Conservation (phyloP, 2,329 filamentous ascomycete genomes). For the Aspergillus cejpii region DNA sequence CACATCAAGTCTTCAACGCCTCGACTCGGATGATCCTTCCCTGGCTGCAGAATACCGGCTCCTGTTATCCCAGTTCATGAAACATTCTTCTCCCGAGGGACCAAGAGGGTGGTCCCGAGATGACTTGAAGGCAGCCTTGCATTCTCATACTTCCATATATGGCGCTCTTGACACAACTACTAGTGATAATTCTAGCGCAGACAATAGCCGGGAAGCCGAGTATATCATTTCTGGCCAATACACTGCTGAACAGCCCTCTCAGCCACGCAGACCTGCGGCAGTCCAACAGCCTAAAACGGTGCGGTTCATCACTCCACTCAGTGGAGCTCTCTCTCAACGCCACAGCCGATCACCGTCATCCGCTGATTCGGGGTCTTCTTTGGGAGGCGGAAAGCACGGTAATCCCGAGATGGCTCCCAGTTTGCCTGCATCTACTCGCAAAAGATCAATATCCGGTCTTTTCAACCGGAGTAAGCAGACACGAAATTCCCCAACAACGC, state of each 20-base stretch:
- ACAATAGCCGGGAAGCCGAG: too few species aligned
- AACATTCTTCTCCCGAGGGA: conserved; percentile 7
- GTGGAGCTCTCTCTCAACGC: too few species aligned
- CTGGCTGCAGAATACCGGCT: conserved; percentile 18
- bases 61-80: conserved; percentile 25
- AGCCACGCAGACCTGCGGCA: too few species aligned
- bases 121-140: neutral
- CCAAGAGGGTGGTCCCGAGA: neutral
- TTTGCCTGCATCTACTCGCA: neutral
- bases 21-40: conserved; percentile 16
- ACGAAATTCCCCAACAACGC: neutral
- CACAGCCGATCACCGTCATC: too few species aligned
- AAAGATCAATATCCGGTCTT: neutral
- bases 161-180: neutral
- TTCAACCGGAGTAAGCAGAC: neutral
- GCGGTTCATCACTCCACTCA: too few species aligned
- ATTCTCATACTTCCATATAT: neutral
- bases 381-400: neutral
- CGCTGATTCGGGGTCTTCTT: neutral
- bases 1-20: neutral
- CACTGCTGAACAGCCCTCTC: too few species aligned
- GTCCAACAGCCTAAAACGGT: too few species aligned
- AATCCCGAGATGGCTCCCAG: neutral
- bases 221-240: too few species aligned
- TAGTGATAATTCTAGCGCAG: neutral